Evolutionary conservation across 352 stramenopile genomes (phyloP), one percentile per base, ranked within the genome.

Genomic region (Peronospora tabacina): DNA sequence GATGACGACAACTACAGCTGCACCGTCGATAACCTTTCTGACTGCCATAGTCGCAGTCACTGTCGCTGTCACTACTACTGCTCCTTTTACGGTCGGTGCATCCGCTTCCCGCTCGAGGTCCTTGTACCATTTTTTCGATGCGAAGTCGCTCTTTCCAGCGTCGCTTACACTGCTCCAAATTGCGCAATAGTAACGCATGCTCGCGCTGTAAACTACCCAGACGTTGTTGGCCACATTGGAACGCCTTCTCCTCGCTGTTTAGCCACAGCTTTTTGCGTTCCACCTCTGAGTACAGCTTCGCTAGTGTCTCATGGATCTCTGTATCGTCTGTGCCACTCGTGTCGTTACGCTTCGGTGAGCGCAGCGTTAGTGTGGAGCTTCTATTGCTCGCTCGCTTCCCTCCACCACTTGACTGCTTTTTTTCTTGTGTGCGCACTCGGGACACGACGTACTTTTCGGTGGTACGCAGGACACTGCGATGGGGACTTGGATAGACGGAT

Each of bases 211-310:
- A 53, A 22, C 65, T 56, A 6, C 50, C 22, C 2, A 79, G 22
- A 3, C 37, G 52, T 6, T 67, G 56, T 11, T 63, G 59, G 2
- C 74, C 69, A 7, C 38, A 41, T 8, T 44, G 34, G 12, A 79
- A 58, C 29, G 22, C 39, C 16, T 71, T 53, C 35, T 82, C 68
- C 28, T 75, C 61, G 17, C 58, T 63, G 7, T 45, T 24, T 1
- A 83, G 37, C 37, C 51, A 67, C 39, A 68, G 34, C 20, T 66
- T 68, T 54, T 76, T 76, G 49, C 51, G 41, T 16, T 73, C 63
- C 9, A 44, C 32, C 7, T 65, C 52, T 2, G 36, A 45, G 16
- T 58, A 57, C 11, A 82, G 32, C 44, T 67, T 53, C n/a, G 33
- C 4, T 33, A 79, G 36, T 15, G 40, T 52, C n/a, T 74, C 43